These are phyloP conservation scores for Candida railenensis DNA, from an alignment of 805 yeast genomes.

Conservation along the genomic window DNA sequence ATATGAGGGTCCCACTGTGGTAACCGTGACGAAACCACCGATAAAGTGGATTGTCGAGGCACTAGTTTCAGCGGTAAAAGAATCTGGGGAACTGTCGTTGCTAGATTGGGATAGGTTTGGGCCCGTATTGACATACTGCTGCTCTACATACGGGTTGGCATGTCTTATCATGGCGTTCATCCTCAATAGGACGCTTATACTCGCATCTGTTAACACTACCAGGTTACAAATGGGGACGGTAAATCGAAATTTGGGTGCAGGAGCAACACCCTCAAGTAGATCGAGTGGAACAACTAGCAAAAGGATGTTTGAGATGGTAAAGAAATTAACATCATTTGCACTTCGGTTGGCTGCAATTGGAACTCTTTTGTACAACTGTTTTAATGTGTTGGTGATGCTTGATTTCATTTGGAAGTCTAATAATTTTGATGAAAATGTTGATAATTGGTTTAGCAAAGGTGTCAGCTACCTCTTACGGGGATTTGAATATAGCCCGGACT, in stretches of 20 bases:
- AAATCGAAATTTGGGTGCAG: neutral
- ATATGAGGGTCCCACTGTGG: neutral
- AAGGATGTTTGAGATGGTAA: constrained; percentile 1
- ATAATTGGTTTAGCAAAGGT: constrained; percentile 20
- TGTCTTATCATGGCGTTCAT: constrained; percentile 39
- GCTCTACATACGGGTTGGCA: constrained; percentile 35
- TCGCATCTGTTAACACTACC: constrained; percentile 35
- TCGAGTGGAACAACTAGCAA: constrained; percentile 7
- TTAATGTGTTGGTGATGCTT: constrained; percentile 30
- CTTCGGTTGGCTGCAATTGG: constrained; percentile 28
- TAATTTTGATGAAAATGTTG: constrained; percentile 6
- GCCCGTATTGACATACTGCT: constrained; percentile 26
- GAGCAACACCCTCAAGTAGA: constrained; percentile 14
- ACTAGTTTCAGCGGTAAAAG: neutral
- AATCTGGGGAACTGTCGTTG: neutral
- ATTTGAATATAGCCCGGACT: constrained; percentile 18
- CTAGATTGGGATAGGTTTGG: constrained; percentile 9
- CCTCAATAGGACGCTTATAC: constrained; percentile 34
- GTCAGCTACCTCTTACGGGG: constrained; percentile 6
- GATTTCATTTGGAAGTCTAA: constrained; percentile 21
- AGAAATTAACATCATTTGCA: constrained; percentile 17
- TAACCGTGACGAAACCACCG: neutral
- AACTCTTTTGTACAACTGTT: constrained; percentile 22
- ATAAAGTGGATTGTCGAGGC: neutral
- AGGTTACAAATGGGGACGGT: constrained; percentile 13